Conservation (phyloP, 495 filamentous ascomycete species). For the Penicilliopsis zonata region DNA sequence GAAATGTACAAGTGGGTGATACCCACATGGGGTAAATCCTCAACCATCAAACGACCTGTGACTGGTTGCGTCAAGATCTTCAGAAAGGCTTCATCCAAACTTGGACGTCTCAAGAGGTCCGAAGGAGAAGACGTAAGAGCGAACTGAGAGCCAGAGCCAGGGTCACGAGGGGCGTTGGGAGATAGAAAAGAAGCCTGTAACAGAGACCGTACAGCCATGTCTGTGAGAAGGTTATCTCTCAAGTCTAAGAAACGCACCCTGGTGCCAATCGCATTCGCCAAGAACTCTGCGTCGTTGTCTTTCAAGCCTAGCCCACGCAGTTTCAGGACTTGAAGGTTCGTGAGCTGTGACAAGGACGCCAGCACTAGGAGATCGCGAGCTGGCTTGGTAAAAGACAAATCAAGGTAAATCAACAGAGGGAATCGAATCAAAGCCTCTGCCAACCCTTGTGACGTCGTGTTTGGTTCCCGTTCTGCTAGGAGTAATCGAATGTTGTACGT, state of each 20-base stretch:
- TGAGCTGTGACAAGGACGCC: slow-evolving; percentile 26
- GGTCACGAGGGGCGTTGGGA: slow-evolving; percentile 2
- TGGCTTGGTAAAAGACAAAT: slow-evolving; percentile 47
- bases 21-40: slow-evolving; percentile 37
- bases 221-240: slow-evolving; percentile 46
- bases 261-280: slow-evolving; percentile 40
- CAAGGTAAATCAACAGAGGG: slow-evolving; percentile 43
- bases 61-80: slow-evolving; percentile 36
- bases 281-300: slow-evolving; percentile 39
- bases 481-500: slow-evolving; percentile 40
- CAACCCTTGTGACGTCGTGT: slow-evolving; percentile 42
- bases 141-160: slow-evolving; percentile 3
- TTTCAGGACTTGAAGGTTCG: slow-evolving; percentile 45
- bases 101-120: slow-evolving; percentile 23
- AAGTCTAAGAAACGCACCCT: slow-evolving; percentile 47
- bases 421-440: slow-evolving; percentile 40
- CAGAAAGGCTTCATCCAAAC: slow-evolving; percentile 37
- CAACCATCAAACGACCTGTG: slow-evolving; percentile 38
- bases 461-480: slow-evolving; percentile 43
- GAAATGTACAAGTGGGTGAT: slow-evolving; percentile 50
- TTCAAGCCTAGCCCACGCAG: slow-evolving; percentile 43
- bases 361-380: slow-evolving; percentile 41
- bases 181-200: slow-evolving; percentile 37
- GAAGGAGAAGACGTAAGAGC: slow-evolving; percentile 2
- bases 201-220: slow-evolving; percentile 39